phyloP scores from a whole-genome alignment of 2,329 filamentous ascomycete species.

The Trichoderma harzianum region DNA sequence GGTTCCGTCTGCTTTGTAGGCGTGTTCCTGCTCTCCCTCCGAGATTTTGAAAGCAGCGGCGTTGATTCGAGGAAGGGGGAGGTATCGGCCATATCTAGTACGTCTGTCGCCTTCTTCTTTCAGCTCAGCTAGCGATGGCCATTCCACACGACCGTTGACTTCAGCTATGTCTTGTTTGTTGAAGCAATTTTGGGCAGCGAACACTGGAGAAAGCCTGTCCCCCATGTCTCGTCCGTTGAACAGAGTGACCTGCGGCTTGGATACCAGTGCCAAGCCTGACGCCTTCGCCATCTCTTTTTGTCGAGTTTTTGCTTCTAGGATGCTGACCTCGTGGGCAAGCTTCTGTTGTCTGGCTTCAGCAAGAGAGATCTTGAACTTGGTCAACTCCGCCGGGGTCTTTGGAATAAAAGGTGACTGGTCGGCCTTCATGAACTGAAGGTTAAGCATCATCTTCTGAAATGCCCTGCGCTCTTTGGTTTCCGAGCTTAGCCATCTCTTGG shows the following conservation, averaged over 20 bases:
- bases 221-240: constrained; percentile 28
- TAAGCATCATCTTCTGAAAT: constrained; percentile 36
- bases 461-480: constrained; percentile 32
- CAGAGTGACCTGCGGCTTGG: constrained; percentile 21
- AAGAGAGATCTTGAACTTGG: constrained; percentile 31
- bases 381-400: constrained; percentile 33
- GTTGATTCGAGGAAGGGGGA: constrained; percentile 34
- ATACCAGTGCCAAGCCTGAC: background rate
- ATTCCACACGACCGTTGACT: constrained; percentile 25
- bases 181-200: constrained; percentile 35
- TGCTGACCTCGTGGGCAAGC: constrained; percentile 27
- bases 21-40: constrained; percentile 13
- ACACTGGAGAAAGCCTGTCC: constrained; percentile 33
- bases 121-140: constrained; percentile 36
- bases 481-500: constrained; percentile 39
- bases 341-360: constrained; percentile 28
- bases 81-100: constrained; percentile 27
- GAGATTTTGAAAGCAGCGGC: constrained; percentile 18
- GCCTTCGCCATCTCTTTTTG: constrained; percentile 18
- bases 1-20: constrained; percentile 24
- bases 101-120: constrained; percentile 36
- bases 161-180: constrained; percentile 23
- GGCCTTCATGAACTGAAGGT: constrained; percentile 35
- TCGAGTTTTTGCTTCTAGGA: constrained; percentile 23
- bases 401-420: constrained; percentile 39